These are phyloP conservation scores for Claviceps sp. DNA, from an alignment of 2,329 filamentous ascomycete genomes.

Conservation along the genomic window DNA sequence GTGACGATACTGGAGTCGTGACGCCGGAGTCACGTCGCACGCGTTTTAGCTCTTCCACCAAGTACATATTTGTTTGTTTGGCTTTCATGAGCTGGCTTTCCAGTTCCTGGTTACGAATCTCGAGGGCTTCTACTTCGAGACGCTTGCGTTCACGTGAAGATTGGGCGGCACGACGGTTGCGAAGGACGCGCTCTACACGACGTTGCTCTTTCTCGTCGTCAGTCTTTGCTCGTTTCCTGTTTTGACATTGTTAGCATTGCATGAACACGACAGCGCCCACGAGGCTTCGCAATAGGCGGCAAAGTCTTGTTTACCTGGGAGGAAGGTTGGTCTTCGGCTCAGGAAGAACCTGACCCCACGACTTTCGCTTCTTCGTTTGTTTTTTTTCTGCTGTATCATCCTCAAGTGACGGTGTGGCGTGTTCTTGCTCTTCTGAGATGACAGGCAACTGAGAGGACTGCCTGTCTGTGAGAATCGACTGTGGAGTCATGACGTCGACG, in stretches of 20 bases:
- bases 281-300: no score
- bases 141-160: slow-evolving; percentile 92
- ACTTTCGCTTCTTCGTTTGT: slow-evolving; percentile 85
- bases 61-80: slow-evolving; percentile 36
- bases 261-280: no score
- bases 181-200: slow-evolving; percentile 89
- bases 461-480: slow-evolving; percentile 23
- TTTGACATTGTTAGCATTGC: slow-evolving; percentile 8
- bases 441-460: slow-evolving; percentile 11
- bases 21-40: slow-evolving; percentile 32
- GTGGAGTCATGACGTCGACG: slow-evolving; percentile 36
- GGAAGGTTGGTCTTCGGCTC: slow-evolving; percentile 94
- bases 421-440: slow-evolving; percentile 13
- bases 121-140: slow-evolving; percentile 73
- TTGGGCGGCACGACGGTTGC: slow-evolving; percentile 90
- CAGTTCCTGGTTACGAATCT: slow-evolving; percentile 59
- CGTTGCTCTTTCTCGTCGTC: slow-evolving; percentile 98
- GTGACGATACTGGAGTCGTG: slow-evolving; percentile 26
- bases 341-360: slow-evolving; percentile 93
- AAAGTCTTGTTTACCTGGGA: slow-evolving; percentile 50
- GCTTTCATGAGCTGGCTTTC: slow-evolving; percentile 48
- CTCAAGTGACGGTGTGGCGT: slow-evolving; percentile 4
- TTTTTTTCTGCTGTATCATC: slow-evolving; percentile 45
- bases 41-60: slow-evolving; percentile 37
- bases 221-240: slow-evolving; percentile 90